Conservation (phyloP, 176 grass and related monocot species). For the Triticum monococcum region DNA sequence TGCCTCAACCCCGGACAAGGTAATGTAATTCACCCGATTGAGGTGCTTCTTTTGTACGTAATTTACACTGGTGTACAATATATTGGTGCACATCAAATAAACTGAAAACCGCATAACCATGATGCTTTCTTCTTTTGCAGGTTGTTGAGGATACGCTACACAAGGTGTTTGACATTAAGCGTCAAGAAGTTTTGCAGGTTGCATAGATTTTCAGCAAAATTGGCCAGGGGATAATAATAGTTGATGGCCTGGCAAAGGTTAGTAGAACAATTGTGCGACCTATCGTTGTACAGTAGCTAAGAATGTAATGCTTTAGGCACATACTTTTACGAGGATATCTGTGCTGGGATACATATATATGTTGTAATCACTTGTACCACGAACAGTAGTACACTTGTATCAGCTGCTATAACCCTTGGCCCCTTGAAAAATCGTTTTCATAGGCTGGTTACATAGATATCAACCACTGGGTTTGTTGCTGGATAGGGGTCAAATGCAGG, state of each 20-base stretch:
- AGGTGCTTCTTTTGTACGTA: background rate
- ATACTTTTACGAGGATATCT: background rate
- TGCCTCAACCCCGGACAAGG: conserved; percentile 97
- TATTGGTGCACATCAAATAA: background rate
- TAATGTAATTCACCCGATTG: conserved; percentile 4
- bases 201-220: conserved; percentile 34
- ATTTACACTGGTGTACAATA: background rate
- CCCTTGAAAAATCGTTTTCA: background rate
- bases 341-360: conserved; percentile 17
- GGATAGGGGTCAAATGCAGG: conserved; percentile 16
- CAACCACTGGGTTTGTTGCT: background rate
- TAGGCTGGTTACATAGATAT: background rate
- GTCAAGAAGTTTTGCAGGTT: conserved; percentile 67
- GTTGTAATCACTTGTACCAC: conserved; percentile 16
- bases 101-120: background rate
- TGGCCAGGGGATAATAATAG: background rate
- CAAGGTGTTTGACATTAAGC: conserved; percentile 89
- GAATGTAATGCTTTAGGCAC: conserved; percentile 20
- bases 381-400: conserved; percentile 18
- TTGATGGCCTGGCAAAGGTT: conserved; percentile 26
- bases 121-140: conserved; percentile 34
- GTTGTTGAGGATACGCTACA: conserved; percentile 74
- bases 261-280: conserved; percentile 6
- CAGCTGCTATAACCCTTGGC: conserved; percentile 13
- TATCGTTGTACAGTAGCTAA: conserved; percentile 48